Evolutionary conservation across 2,329 filamentous ascomycete genomes (phyloP), one percentile per base, ranked within the genome.

Genomic region (Neonectria hederae): DNA sequence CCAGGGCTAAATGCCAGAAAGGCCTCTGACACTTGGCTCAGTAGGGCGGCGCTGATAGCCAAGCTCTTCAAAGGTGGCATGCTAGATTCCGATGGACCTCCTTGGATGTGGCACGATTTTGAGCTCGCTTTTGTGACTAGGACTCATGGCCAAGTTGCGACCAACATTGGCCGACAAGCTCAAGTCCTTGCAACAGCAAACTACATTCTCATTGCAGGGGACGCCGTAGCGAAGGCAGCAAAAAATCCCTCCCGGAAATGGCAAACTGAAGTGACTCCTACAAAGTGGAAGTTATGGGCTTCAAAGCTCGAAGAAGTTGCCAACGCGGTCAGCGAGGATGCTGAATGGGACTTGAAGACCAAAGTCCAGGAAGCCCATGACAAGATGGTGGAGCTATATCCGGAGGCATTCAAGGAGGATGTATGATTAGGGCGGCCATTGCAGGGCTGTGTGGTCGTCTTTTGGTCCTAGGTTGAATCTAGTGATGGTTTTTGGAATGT

Each of bases 371-470:
- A 49, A 13, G 67, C 61, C 0, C 14, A 62, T 3, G 51, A 62
- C 2, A 55, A 22, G 54, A 66, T 69, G 67, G 11, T 60, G 9
- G 24, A 57, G 17, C 6, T 69, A 0, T 69, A 67, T 6, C 59
- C 65, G 0, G 60, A 62, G 8, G 38, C 38, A 0, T 69, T 67
- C 1, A 3, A 51, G n/a, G 54, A 42, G 21, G 19, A 30, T 21
- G 26, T 55, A 3, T 40, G 38, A 40, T 35, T 7, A 6, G 13
- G 13, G 32, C 17, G 32, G 17, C 6, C 1, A 35, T 35, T 17
- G 7, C 28, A 9, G 5, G 5, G 28, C 6, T 5, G 2, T 30
- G 2, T 17, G 4, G 4, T 17, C 3, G 1, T 17, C 14, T 35
- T 17, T 17, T 35, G 5, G 1, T 35, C 32, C 2, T 7, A 17